These are phyloP conservation scores for Pestalotiopsis fici DNA, from an alignment of 2,329 filamentous ascomycete species.

Conservation along the genomic window DNA sequence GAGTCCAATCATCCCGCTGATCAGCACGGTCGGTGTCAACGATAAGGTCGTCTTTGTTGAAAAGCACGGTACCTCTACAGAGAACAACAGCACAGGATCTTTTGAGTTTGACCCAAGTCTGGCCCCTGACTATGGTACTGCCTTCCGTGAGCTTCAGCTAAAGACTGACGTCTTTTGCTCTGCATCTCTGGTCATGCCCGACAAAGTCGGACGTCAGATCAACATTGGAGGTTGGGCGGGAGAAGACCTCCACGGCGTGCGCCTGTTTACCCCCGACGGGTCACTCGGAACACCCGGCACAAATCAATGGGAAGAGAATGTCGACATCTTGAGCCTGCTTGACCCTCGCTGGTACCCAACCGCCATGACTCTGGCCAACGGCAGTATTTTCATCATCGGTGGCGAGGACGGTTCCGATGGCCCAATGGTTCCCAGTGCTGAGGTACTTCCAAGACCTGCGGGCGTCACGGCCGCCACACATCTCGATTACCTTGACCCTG, in stretches of 20 bases:
- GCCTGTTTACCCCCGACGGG: conserved; percentile 58
- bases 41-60: conserved; percentile 58
- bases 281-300: conserved; percentile 44
- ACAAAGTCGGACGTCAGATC: conserved; percentile 58
- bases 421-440: conserved; percentile 50
- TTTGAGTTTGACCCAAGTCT: conserved; percentile 57
- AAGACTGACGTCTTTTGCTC: conserved; percentile 63
- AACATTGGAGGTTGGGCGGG: conserved; percentile 60
- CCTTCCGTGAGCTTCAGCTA: conserved; percentile 54
- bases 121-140: conserved; percentile 42
- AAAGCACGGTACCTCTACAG: conserved; percentile 54
- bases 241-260: conserved; percentile 53
- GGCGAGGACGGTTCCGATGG: conserved; percentile 55
- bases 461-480: conserved; percentile 37
- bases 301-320: conserved; percentile 58
- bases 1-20: conserved; percentile 55
- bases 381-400: conserved; percentile 56
- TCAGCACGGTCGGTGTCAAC: conserved; percentile 50
- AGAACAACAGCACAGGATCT: conserved; percentile 57
- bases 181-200: conserved; percentile 56
- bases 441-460: conserved; percentile 51
- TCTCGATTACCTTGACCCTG: conserved; percentile 48
- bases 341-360: conserved; percentile 56
- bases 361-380: conserved; percentile 55
- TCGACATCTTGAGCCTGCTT: conserved; percentile 45